Conservation (phyloP, 768 basidiomycete genomes). For the Tephrocybe sp. region DNA sequence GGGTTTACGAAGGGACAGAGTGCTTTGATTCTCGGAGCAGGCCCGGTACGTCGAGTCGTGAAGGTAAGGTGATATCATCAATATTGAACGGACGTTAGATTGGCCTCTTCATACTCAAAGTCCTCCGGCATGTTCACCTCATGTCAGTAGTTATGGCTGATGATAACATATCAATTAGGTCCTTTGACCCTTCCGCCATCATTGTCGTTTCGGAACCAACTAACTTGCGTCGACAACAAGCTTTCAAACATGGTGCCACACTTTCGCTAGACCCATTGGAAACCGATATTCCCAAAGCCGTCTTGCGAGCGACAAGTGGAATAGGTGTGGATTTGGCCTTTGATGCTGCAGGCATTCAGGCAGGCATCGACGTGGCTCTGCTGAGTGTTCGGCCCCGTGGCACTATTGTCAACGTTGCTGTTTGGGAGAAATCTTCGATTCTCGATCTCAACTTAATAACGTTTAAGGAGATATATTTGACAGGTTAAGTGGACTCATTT, state of each 20-base stretch:
- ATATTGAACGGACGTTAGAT: constrained; percentile 27
- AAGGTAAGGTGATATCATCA: neutral
- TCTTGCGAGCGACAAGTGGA: constrained; percentile 26
- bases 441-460: constrained; percentile 37
- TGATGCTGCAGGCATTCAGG: constrained; percentile 45
- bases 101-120: constrained; percentile 37
- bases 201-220: constrained; percentile 45
- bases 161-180: constrained; percentile 18
- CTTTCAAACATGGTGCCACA: constrained; percentile 36
- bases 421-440: constrained; percentile 38
- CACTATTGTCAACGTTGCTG: constrained; percentile 38
- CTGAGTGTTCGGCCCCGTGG: constrained; percentile 37
- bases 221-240: constrained; percentile 33
- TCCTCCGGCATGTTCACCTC: constrained; percentile 26
- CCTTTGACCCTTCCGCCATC: constrained; percentile 23
- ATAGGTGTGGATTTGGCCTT: constrained; percentile 45
- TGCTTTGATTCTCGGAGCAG: constrained; percentile 43
- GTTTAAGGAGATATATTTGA: constrained; percentile 36
- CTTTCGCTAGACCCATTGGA: constrained; percentile 34
- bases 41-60: constrained; percentile 34
- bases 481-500: constrained; percentile 27
- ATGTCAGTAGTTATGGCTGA: neutral
- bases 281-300: constrained; percentile 24
- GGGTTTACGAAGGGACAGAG: constrained; percentile 28
- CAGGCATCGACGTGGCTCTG: constrained; percentile 35